Evolutionary conservation across 805 yeast species (phyloP).

Genomic region (Ogataea allantospora): DNA sequence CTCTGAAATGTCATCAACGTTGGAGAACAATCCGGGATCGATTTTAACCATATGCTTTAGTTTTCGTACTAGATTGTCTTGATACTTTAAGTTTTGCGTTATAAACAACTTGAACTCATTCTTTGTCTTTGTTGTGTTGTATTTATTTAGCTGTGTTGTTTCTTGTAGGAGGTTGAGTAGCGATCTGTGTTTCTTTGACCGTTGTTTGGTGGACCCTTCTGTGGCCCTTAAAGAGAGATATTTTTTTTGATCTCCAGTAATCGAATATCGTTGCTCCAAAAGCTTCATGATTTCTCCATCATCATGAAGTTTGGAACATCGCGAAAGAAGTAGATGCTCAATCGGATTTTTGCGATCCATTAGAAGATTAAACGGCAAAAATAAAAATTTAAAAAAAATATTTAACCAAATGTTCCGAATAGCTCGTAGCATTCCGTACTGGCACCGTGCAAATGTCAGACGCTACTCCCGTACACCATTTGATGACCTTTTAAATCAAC

Average conservation of each 20-base stretch:
- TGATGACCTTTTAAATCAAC: constrained; percentile 14
- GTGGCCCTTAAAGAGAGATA: constrained; percentile 41
- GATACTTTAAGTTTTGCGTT: constrained; percentile 37
- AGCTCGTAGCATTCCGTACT: neutral
- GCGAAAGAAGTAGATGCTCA: constrained; percentile 45
- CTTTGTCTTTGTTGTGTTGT: constrained; percentile 31
- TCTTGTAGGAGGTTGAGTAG: constrained; percentile 16
- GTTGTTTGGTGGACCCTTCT: constrained; percentile 25
- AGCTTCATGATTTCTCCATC: constrained; percentile 39
- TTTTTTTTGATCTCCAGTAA: constrained; percentile 47
- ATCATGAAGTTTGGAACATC: constrained; percentile 40
- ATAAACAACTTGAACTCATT: constrained; percentile 44
- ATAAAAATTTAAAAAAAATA: constrained; percentile 1
- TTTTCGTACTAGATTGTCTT: constrained; percentile 38
- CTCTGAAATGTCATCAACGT: constrained; percentile 22
- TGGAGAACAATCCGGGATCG: constrained; percentile 23
- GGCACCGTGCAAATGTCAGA: neutral
- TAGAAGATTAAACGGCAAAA: neutral
- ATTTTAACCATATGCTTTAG: constrained; percentile 30
- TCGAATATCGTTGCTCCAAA: constrained; percentile 45
- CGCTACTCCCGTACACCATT: constrained; percentile 18
- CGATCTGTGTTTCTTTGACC: constrained; percentile 10
- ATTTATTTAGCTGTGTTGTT: constrained; percentile 18
- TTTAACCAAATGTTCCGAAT: constrained; percentile 1
- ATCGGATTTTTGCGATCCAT: constrained; percentile 46